phyloP scores from a whole-genome alignment of 441 rosid species.

The Corymbia citriodora region DNA sequence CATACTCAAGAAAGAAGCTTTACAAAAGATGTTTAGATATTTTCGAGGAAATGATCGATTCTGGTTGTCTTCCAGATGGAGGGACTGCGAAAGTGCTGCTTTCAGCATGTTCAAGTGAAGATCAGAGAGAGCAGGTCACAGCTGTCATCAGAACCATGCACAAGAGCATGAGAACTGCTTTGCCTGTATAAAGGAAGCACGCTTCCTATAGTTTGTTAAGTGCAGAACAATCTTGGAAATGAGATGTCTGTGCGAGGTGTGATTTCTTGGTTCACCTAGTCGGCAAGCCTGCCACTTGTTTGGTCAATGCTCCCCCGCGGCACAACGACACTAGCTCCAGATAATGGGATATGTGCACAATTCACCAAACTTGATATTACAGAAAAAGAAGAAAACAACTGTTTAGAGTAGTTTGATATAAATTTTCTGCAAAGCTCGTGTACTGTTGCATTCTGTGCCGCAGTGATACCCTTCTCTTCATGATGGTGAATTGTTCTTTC shows the following conservation, averaged over 20 bases:
- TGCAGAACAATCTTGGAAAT: background rate
- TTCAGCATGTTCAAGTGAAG: constrained; percentile 67
- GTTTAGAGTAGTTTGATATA: background rate
- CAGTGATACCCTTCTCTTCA: background rate
- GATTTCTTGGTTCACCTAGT: background rate
- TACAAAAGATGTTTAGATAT: constrained; percentile 65
- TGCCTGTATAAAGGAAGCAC: constrained; percentile 24
- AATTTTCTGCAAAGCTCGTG: background rate
- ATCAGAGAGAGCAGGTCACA: constrained; percentile 74
- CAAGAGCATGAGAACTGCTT: constrained; percentile 25
- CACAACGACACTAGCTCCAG: background rate
- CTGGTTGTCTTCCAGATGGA: constrained; percentile 80
- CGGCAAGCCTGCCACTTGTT: background rate
- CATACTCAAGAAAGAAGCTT: constrained; percentile 73
- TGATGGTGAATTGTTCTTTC: background rate
- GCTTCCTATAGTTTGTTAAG: background rate
- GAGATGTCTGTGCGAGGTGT: background rate
- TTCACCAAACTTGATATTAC: background rate
- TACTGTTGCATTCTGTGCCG: background rate
- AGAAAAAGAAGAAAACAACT: background rate
- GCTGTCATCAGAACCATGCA: constrained; percentile 76
- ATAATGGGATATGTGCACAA: background rate
- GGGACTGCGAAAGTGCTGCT: constrained; percentile 86
- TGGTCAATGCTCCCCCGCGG: background rate
- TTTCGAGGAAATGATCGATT: constrained; percentile 84